phyloP scores from a whole-genome alignment of 2,329 filamentous ascomycete genomes.

The Colletotrichum gloeosporioides region DNA sequence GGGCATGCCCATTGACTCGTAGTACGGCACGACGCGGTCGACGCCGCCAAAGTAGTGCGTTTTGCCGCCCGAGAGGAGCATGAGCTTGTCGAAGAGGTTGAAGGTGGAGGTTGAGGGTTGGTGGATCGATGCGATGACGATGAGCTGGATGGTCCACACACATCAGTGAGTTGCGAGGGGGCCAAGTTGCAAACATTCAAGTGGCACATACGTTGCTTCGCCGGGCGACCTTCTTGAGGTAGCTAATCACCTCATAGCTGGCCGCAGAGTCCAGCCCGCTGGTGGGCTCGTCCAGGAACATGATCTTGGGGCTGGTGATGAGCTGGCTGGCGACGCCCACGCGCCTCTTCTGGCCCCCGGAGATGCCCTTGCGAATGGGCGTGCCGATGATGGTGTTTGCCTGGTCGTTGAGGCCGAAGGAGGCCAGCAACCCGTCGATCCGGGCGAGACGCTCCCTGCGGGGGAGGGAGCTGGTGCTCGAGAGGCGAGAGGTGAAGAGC shows the following conservation, averaged over 20 bases:
- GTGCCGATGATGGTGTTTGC: conserved; percentile 79
- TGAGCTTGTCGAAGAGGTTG: conserved; percentile 79
- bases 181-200: neutral
- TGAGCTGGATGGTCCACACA: conserved; percentile 52
- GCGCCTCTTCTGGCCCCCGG: conserved; percentile 83
- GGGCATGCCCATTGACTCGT: conserved; percentile 61
- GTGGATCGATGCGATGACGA: conserved; percentile 84
- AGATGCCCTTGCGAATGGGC: conserved; percentile 81
- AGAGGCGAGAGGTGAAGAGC: conserved; percentile 77
- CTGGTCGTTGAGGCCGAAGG: conserved; percentile 77
- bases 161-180: neutral
- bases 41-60: conserved; percentile 77
- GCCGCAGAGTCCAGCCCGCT: conserved; percentile 82
- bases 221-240: conserved; percentile 70
- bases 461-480: conserved; percentile 43
- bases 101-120: conserved; percentile 84
- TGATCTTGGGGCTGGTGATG: conserved; percentile 78
- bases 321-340: conserved; percentile 82
- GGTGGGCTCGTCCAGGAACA: conserved; percentile 86
- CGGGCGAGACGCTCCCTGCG: conserved; percentile 40
- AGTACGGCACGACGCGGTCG: conserved; percentile 64
- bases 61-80: conserved; percentile 73
- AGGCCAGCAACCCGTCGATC: conserved; percentile 69
- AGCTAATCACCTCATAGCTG: conserved; percentile 77
- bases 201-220: conserved; percentile 62